phyloP scores from a whole-genome alignment of 495 filamentous ascomycete species.

The Bathelium albidoporum region DNA sequence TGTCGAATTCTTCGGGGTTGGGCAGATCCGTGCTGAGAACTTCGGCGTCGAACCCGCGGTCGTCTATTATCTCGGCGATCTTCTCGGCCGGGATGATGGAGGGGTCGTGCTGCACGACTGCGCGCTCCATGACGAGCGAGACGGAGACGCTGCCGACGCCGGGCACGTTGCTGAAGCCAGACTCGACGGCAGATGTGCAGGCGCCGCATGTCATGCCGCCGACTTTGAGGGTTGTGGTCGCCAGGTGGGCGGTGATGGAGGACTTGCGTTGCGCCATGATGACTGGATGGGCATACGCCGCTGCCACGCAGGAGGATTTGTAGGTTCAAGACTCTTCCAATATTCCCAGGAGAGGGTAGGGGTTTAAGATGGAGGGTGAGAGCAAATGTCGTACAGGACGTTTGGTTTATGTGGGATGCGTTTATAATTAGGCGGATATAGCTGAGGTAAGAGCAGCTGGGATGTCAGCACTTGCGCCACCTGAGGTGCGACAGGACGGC shows the following conservation, averaged over 20 bases:
- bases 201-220: constrained; percentile 93
- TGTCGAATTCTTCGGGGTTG: constrained; percentile 12
- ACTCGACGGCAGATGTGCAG: constrained; percentile 80
- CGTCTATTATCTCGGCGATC: constrained; percentile 79
- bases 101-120: constrained; percentile 82
- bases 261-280: neutral
- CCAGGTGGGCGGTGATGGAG: constrained; percentile 48
- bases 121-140: constrained; percentile 84
- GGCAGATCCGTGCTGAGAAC: constrained; percentile 73
- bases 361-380: neutral
- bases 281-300: neutral
- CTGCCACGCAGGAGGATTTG: neutral
- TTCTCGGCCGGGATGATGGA: constrained; percentile 58
- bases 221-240: constrained; percentile 81
- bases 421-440: neutral
- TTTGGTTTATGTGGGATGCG: neutral
- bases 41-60: constrained; percentile 87
- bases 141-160: constrained; percentile 79
- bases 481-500: neutral
- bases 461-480: neutral
- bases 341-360: no score
- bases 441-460: neutral
- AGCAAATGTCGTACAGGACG: neutral
- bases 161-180: constrained; percentile 67
- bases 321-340: neutral